These are phyloP conservation scores for Dioszegia aurantiaca DNA, from an alignment of 768 basidiomycete species.

Conservation along the genomic window DNA sequence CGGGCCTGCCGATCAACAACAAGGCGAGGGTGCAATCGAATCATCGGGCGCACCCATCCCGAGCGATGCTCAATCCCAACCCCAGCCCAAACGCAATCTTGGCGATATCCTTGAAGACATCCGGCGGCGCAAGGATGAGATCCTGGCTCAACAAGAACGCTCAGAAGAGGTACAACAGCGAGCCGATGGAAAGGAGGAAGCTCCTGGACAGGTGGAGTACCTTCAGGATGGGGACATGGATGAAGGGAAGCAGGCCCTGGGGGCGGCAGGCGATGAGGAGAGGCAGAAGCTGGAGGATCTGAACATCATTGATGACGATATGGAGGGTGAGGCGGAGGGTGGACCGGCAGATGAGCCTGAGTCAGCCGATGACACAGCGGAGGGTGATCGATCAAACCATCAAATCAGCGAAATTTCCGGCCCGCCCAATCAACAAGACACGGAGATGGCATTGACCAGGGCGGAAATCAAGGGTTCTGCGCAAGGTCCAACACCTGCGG, in stretches of 20 bases:
- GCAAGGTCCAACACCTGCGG: constrained; percentile 11
- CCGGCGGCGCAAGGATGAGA: constrained; percentile 77
- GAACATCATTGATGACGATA: constrained; percentile 66
- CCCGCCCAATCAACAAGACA: constrained; percentile 21
- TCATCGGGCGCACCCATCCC: constrained; percentile 40
- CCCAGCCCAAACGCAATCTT: constrained; percentile 62
- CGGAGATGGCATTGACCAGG: constrained; percentile 54
- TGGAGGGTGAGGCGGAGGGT: constrained; percentile 16
- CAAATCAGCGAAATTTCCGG: constrained; percentile 9
- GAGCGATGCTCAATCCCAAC: constrained; percentile 29
- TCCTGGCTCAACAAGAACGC: constrained; percentile 54
- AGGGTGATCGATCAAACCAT: background rate
- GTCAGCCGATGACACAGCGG: background rate
- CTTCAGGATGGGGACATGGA: constrained; percentile 62
- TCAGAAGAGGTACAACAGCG: constrained; percentile 46
- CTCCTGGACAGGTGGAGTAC: constrained; percentile 64
- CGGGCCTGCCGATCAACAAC: constrained; percentile 37
- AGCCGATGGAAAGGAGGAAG: constrained; percentile 30
- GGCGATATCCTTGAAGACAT: constrained; percentile 82
- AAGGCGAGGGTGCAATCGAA: constrained; percentile 51
- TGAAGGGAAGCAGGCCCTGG: constrained; percentile 75
- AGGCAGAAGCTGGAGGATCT: constrained; percentile 77
- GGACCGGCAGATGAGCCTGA: constrained; percentile 15
- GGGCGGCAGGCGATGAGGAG: constrained; percentile 79
- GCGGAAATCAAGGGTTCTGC: constrained; percentile 36